Evolutionary conservation across 768 basidiomycete species (phyloP).

Genomic region (Phylloporus scabripes): DNA sequence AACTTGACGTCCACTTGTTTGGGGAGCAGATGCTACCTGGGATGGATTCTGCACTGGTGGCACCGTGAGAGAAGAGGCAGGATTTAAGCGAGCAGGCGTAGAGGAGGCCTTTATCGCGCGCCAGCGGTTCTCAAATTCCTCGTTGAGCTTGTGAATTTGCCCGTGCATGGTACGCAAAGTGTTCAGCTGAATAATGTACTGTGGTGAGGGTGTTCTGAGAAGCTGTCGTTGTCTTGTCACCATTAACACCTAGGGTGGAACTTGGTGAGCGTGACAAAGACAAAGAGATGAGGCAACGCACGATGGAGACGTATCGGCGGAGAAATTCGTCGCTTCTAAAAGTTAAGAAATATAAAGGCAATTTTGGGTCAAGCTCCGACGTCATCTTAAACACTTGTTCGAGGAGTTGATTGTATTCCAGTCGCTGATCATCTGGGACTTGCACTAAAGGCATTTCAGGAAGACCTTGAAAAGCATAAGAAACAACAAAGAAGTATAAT

Average conservation of each 20-base stretch:
- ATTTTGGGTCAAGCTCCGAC: conserved; percentile 45
- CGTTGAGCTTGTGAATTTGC: conserved; percentile 40
- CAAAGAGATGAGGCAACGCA: conserved; percentile 31
- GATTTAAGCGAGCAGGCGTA: conserved; percentile 1
- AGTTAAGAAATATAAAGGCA: conserved; percentile 43
- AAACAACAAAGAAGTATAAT: conserved; percentile 6
- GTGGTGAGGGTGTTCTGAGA: conserved; percentile 19
- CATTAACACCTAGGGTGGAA: conserved; percentile 36
- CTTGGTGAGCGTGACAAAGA: conserved; percentile 5
- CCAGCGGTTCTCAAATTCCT: conserved; percentile 32
- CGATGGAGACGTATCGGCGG: conserved; percentile 49
- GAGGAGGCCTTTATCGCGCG: conserved; percentile 22
- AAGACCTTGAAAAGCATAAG: conserved; percentile 29
- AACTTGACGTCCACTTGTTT: conserved; percentile 24
- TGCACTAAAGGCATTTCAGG: conserved; percentile 32
- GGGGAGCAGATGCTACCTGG: conserved; percentile 19
- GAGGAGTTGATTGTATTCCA: conserved; percentile 47
- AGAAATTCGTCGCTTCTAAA: conserved; percentile 45
- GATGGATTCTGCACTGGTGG: conserved; percentile 17
- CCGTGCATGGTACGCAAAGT: conserved; percentile 40
- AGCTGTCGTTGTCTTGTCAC: conserved; percentile 34
- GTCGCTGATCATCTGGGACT: conserved; percentile 48
- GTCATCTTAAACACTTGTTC: conserved; percentile 44
- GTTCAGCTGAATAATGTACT: conserved; percentile 32
- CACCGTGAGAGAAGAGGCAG: conserved; percentile 10